Evolutionary conservation across 192 early-diverging fungal genomes (phyloP), one percentile per base, ranked within the genome.

Genomic region (Diversispora epigaea): DNA sequence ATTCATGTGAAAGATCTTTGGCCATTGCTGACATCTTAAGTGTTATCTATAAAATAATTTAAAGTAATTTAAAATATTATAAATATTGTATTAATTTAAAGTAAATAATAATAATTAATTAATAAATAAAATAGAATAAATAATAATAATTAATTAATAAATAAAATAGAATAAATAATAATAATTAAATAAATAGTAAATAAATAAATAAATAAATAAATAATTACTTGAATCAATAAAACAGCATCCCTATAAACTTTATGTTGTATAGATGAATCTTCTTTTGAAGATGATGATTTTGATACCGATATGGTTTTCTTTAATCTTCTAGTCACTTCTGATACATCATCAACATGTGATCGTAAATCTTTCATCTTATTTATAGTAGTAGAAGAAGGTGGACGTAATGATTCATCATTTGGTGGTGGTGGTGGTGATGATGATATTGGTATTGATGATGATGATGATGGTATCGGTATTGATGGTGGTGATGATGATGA

Each of bases 211-310:
- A 4, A 22, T 49, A 49, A 25, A 22, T 54, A 7, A 17, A 68
- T 17, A 68, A 47, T 19, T 75, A 75, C 73, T 39, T 75, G 73
- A 41, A 75, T 15, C 25, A 75, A 75, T 11, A 55, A 12, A 4
- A 75, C n/a, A 21, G 63, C 52, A 40, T 64, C 61, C 11, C 39
- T 62, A 46, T 75, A 41, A 43, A 75, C 7, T 72, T 32, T 72
- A 32, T 65, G 44, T 62, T 65, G 73, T 55, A 75, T 21, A 56
- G 19, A 40, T n/a, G 17, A 15, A 2, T 75, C 63, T 11, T 54
- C 62, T 52, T 64, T 54, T 17, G 19, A 8, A 12, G 70, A 22
- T 15, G 46, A 32, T 63, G 22, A 67, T 52, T 43, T 75, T 49
- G 32, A 19, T 25, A 47, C 11, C 17, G 52, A 49, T 6, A 50